Conservation (phyloP, 163 green algal species). For the Scenedesmus sp. region DNA sequence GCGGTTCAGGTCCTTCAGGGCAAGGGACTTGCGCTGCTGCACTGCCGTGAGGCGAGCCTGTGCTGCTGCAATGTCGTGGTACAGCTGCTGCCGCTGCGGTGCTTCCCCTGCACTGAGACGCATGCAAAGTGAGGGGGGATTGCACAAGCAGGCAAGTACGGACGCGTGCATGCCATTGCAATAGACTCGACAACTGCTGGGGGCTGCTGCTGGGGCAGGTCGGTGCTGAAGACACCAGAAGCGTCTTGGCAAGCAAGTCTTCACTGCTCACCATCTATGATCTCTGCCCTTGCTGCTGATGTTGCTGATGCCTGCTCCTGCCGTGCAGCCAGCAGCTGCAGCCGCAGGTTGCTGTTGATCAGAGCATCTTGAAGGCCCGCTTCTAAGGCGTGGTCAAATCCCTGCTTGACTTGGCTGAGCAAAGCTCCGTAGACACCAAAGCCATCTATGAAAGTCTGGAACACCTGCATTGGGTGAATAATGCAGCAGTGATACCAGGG, state of each 20-base stretch:
- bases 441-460: conserved; percentile 45
- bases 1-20: conserved; percentile 23
- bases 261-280: conserved; percentile 38
- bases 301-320: conserved; percentile 15
- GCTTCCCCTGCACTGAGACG: conserved; percentile 14
- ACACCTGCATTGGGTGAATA: conserved; percentile 23
- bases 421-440: conserved; percentile 28
- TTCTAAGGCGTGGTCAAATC: conserved; percentile 36
- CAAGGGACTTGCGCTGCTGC: conserved; percentile 2
- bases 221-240: too few species aligned
- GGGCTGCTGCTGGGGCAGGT: not conserved
- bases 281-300: conserved; percentile 26
- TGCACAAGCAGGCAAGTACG: too few species aligned
- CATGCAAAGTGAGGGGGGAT: not conserved
- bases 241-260: too few species aligned
- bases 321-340: conserved; percentile 29
- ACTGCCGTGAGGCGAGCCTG: conserved; percentile 43
- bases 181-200: not conserved
- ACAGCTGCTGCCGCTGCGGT: not conserved
- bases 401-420: conserved; percentile 23
- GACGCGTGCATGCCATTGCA: not conserved
- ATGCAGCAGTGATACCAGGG: not conserved
- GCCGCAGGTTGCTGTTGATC: not conserved
- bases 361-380: conserved; percentile 25
- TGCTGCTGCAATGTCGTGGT: conserved; percentile 43